Conservation (phyloP, 1,284 basidiomycete species). For the Tilletia walkeri region DNA sequence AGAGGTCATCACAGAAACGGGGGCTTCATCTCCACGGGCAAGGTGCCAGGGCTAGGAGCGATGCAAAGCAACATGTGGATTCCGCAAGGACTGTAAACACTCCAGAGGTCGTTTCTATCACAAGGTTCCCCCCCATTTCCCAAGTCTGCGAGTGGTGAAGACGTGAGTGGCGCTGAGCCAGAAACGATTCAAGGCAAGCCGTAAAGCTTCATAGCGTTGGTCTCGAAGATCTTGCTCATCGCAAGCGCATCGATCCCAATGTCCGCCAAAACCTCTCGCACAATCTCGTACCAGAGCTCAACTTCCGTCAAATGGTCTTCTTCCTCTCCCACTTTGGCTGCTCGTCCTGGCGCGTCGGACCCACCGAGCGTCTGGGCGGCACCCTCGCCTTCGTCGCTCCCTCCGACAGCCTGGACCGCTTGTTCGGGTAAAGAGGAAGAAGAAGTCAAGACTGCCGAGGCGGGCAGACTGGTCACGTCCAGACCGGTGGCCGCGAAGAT, state of each 20-base stretch:
- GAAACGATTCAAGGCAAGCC: background rate
- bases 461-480: background rate
- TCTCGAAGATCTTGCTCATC: constrained; percentile 15
- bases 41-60: too few species aligned
- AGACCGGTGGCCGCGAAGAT: constrained; percentile 9
- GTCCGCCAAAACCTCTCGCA: constrained; percentile 6
- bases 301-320: background rate
- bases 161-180: too few species aligned
- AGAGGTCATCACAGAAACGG: too few species aligned
- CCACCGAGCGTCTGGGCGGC: background rate
- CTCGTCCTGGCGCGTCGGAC: background rate
- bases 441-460: background rate
- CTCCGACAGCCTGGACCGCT: background rate
- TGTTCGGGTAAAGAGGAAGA: background rate
- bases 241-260: background rate
- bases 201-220: background rate
- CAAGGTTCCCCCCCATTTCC: too few species aligned
- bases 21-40: too few species aligned
- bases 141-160: background rate
- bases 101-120: too few species aligned
- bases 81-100: too few species aligned
- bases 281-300: constrained; percentile 15
- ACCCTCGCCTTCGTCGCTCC: background rate
- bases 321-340: background rate
- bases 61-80: too few species aligned